Conservation (phyloP, 2,329 filamentous ascomycete species). For the Diaporthe citri region DNA sequence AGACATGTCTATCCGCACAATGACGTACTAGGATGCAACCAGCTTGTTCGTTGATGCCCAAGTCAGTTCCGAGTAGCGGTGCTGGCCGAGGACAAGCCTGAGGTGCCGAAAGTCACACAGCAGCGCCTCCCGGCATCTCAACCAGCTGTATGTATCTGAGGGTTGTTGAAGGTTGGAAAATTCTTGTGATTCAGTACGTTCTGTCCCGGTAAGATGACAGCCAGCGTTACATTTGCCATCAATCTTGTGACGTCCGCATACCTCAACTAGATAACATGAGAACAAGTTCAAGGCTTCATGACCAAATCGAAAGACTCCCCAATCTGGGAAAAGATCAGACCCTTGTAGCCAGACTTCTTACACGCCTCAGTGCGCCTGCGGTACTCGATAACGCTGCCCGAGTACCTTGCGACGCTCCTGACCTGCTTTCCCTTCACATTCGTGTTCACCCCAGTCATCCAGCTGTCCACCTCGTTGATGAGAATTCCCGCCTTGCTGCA, state of each 20-base stretch:
- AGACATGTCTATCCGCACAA: not conserved
- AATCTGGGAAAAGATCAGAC: not conserved
- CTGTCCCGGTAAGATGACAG: not conserved
- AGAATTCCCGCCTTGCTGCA: slow-evolving; percentile 37
- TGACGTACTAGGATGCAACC: not conserved
- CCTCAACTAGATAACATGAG: not conserved
- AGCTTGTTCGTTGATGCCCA: not conserved
- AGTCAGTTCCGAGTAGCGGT: not conserved
- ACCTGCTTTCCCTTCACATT: slow-evolving; percentile 30
- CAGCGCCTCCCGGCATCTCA: not conserved
- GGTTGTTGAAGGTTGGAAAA: too few species aligned
- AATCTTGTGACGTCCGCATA: not conserved
- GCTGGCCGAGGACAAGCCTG: not conserved
- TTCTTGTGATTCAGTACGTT: not conserved
- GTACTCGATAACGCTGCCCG: slow-evolving; percentile 36
- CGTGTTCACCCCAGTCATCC: slow-evolving; percentile 40
- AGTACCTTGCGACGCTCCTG: slow-evolving; percentile 38
- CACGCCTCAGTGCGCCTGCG: slow-evolving; percentile 33
- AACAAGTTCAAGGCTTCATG: not conserved
- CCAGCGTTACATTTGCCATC: not conserved
- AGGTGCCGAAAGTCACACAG: not conserved
- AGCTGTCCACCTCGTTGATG: slow-evolving; percentile 40
- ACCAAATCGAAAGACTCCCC: not conserved
- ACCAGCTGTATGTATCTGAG: too few species aligned
- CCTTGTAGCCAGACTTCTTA: slow-evolving; percentile 4